Evolutionary conservation across 257 asterid genomes (phyloP).

Genomic region (Nicotiana obtusifolia): DNA sequence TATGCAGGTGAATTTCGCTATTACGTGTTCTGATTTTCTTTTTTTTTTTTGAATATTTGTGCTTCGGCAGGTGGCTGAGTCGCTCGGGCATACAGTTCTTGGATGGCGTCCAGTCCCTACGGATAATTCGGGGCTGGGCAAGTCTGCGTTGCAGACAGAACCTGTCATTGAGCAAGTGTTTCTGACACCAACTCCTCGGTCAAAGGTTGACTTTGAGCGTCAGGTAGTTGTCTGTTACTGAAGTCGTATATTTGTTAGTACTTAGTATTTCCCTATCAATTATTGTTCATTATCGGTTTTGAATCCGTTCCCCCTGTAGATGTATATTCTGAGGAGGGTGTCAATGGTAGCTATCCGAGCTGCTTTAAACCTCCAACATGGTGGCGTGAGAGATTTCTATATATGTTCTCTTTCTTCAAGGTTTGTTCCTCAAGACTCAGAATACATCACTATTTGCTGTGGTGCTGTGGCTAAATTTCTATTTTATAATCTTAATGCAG

Average conservation of each 20-base stretch:
- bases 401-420: slow-evolving; percentile 96
- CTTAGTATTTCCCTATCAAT: not conserved
- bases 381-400: slow-evolving; percentile 78
- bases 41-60: not conserved
- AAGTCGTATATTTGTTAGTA: not conserved
- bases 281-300: not conserved
- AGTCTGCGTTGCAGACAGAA: slow-evolving; percentile 93
- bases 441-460: not conserved
- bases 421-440: slow-evolving; percentile 31
- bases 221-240: slow-evolving; percentile 49
- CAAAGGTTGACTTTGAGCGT: slow-evolving; percentile 84
- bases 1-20: not conserved
- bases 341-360: slow-evolving; percentile 99
- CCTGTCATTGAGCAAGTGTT: slow-evolving; percentile 95
- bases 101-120: slow-evolving; percentile 97
- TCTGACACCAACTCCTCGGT: slow-evolving; percentile 71
- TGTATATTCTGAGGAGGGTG: slow-evolving; percentile 94
- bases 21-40: not conserved
- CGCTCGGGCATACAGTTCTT: slow-evolving; percentile 93
- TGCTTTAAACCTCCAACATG: slow-evolving; percentile 94
- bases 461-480: slow-evolving; percentile 3
- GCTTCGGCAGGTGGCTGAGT: slow-evolving; percentile 77
- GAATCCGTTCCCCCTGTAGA: slow-evolving; percentile 31
- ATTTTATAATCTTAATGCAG: slow-evolving; percentile 33
- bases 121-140: slow-evolving; percentile 89